Percentiles rank a stretch among this genome's conserved stretches.
Evolutionary conservation across 345 rosid genomes (phyloP).

Genomic region (Microcos paniculata): DNA sequence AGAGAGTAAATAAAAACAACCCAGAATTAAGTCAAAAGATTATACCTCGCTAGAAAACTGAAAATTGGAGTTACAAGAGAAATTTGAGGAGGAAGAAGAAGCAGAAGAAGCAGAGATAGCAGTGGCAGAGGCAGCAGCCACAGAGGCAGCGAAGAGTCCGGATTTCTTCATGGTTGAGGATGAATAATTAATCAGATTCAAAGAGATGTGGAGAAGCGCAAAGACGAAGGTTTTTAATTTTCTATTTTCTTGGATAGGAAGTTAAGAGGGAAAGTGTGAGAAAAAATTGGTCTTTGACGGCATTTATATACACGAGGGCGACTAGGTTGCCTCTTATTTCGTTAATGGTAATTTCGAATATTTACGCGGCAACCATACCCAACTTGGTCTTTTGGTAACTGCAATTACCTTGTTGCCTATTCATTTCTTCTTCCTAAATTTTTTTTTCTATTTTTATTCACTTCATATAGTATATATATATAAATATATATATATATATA

Average conservation of each 20-base stretch:
- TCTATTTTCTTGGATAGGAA: conserved; percentile 2
- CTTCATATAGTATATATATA: no score
- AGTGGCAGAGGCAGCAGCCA: conserved; percentile 51
- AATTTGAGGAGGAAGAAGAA: conserved; percentile 35
- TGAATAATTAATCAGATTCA: conserved; percentile 5
- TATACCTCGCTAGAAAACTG: conserved; percentile 47
- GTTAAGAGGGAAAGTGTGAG: background rate
- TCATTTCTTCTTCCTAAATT: background rate
- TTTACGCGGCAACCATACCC: conserved; percentile 35
- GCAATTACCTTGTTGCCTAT: conserved; percentile 21
- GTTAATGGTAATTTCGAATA: conserved; percentile 20
- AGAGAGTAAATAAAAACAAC: background rate
- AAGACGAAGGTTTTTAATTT: background rate
- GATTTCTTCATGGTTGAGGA: conserved; percentile 52
- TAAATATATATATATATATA: no score
- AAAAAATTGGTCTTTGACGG: background rate
- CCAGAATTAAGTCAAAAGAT: background rate
- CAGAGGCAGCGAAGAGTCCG: conserved; percentile 47
- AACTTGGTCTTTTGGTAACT: background rate
- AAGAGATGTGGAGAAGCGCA: background rate
- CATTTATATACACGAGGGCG: conserved; percentile 14
- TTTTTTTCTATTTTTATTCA: no score
- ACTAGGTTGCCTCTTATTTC: background rate
- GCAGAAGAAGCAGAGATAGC: conserved; percentile 47
- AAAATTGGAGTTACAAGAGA: conserved; percentile 29